Evolutionary conservation across 495 filamentous ascomycete species (phyloP), one percentile per base, ranked within the genome.

Genomic region (Xylaria curta): DNA sequence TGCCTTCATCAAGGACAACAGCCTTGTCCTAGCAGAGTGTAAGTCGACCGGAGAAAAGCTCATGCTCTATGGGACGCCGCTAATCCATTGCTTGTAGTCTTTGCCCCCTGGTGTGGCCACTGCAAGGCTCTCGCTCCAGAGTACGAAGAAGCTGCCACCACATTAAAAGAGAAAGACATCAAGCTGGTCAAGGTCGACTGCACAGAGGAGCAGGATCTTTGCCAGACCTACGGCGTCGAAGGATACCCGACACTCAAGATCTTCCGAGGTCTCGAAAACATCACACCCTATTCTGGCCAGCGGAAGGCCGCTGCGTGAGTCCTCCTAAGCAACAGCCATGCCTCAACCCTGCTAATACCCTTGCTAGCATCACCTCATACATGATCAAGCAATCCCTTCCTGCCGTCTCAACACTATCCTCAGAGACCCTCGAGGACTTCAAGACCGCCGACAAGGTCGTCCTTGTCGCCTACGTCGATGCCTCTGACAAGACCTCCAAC

Each of bases 371-470:
- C 82, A 91, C 97, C 49, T 99, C 96, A 31, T 98, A 97, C 87
- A 99, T 99, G 96, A 92, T 92, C 80, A 99, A 99, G 88, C 97
- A 99, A 85, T 92, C 92, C 24, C 90, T 99, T 68, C 96, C 96
- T 40, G 93, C 96, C 64, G 95, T 99, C 66, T 97, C 95, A 2
- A 79, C 87, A 56, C 85, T 98, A 56, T 91, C 86, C 75, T 88
- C 90, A 74, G 92, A 96, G 64, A 93, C 90, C 68, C 84, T 98
- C 33, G 93, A 94, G 77, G 95, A 97, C 67, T 97, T 98, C 89
- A 98, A 98, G 92, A 94, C 92, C 66, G 89, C 94, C 80, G 96
- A 99, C 83, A 98, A 98, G 86, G 93, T 98, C 70, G 96, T 98
- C 62, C 79, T 98, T 47, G 89, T 99, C 66, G 97, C 90, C 68